These are phyloP conservation scores for Daucus carota DNA, from an alignment of 129 eudicot species.

Conservation along the genomic window DH1_v3.0 NC_030383.2:34128501-34129000, in stretches of 20 bases:
- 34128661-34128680: background rate
- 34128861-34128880: conserved; percentile 99
- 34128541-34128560: background rate
- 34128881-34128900: conserved; percentile 67
- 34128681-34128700: too few relatives aligned
- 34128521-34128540: background rate
- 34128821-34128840: conserved; percentile 96
- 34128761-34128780: conserved; percentile 98
- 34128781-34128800: conserved; percentile 93
- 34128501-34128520: too few relatives aligned
- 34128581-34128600: background rate
- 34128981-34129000: too few relatives aligned
- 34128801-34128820: conserved; percentile 91
- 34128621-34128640: background rate
- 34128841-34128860: conserved; percentile 99
- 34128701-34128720: too few relatives aligned
- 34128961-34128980: too few relatives aligned
- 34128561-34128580: background rate
- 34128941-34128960: too few relatives aligned
- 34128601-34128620: background rate
- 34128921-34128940: too few relatives aligned
- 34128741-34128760: conserved; percentile 95
- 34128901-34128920: background rate
- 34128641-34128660: background rate
- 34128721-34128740: conserved; percentile 91